A percentile compares a stretch with the other conserved stretches of the same genome.
Evolutionary conservation across 345 rosid genomes (phyloP).

Genomic region (Xanthoceras sorbifolium): DNA sequence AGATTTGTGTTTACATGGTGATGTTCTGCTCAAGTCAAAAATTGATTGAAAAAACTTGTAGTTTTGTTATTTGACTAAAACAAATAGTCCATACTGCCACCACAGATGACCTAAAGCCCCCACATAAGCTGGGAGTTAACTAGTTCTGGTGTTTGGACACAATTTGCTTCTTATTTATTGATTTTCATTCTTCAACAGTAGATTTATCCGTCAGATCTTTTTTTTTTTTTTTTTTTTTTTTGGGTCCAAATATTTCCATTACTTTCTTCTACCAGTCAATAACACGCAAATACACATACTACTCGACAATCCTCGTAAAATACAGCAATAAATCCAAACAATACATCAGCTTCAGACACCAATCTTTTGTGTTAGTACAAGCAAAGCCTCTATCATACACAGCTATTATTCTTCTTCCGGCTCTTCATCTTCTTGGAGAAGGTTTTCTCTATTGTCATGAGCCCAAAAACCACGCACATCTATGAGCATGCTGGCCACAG

Average conservation of each 20-base stretch:
- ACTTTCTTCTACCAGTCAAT: neutral
- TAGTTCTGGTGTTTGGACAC: too few species aligned
- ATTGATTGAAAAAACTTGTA: too few species aligned
- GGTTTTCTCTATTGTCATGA: conserved; percentile 98
- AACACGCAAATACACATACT: neutral
- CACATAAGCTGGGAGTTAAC: too few species aligned
- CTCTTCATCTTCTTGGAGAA: conserved; percentile 98
- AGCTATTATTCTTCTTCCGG: conserved; percentile 63
- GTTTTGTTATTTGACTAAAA: too few species aligned
- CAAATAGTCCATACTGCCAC: too few species aligned
- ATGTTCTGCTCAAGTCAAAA: too few species aligned
- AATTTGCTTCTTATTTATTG: too few species aligned
- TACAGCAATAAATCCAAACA: conserved; percentile 1
- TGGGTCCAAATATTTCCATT: neutral
- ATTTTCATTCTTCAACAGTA: neutral
- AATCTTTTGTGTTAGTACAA: conserved; percentile 19
- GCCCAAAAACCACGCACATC: conserved; percentile 99
- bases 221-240: too few species aligned
- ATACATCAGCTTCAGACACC: conserved; percentile 5
- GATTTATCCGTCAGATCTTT: neutral
- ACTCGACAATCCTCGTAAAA: neutral
- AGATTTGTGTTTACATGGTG: neutral
- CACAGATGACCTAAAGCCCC: too few species aligned
- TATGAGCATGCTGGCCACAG: conserved; percentile 94
- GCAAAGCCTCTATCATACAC: neutral